Evolutionary conservation across 2,329 filamentous ascomycete genomes (phyloP), one percentile per base, ranked within the genome.

Genomic region (Macrophomina pseudophaseolina): DNA sequence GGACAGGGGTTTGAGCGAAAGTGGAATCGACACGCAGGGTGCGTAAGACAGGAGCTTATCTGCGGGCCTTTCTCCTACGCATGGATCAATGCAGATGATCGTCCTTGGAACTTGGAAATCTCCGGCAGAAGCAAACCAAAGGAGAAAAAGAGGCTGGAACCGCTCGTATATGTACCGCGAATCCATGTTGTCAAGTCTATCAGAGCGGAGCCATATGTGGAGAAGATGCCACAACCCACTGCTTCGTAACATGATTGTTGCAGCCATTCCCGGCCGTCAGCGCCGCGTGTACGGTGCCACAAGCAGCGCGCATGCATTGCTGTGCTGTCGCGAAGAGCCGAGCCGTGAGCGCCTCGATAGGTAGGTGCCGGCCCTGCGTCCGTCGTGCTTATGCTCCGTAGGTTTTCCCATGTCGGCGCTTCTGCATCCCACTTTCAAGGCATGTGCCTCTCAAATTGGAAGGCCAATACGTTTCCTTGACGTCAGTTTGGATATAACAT

Each of bases 11-110:
- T 46, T 42, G 28, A 14, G 14, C 14, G 16, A 33, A 32, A 46
- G 58, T 48, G 58, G 58, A 38, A 49, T 48, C 16, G 58, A 35
- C n/a, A 62, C 38, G 42, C 58, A 62, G 35, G 9, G 44, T 49
- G 44, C 42, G 58, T 62, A 18, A 49, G 58, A 62, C 58, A 60
- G 40, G 58, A 49, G 58, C 58, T 62, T 62, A 62, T 62, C 28
- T 62, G 58, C 58, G 46, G 58, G 16, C 18, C 12, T 38, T 35
- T 49, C n/a, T 49, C 14, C 23, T 4, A 8, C 11, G 35, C 11
- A 38, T 23, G 23, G 23, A 23, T 23, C 23, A 23, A 23, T 23
- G 35, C 35, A 38, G 35, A 7, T 38, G 35, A 38, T 52, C 7
- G 52, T 35, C 18, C 8, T 6, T 32, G 28, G 23, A 18, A 28